A percentile compares a stretch with the other conserved stretches of the same genome.
phyloP scores from a whole-genome alignment of 192 early-diverging fungal genomes.

The Coemansia erecta region DNA sequence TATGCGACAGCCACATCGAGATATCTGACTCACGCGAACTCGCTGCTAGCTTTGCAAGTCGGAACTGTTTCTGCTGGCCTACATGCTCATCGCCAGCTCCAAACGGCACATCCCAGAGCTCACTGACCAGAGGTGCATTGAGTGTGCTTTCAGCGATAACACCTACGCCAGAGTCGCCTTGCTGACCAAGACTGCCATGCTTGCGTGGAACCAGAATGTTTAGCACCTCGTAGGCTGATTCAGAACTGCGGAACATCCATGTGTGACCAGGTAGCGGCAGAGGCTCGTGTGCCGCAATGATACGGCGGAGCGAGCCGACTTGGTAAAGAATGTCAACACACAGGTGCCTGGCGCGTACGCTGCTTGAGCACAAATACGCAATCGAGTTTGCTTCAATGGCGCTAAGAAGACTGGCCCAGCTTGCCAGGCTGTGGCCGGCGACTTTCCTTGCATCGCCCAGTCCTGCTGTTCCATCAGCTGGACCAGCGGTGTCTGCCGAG shows the following conservation, averaged over 20 bases:
- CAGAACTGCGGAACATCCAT: constrained; percentile 27
- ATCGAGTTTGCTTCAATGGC: constrained; percentile 45
- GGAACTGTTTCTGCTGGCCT: constrained; percentile 4
- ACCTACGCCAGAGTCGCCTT: neutral
- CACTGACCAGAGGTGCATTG: constrained; percentile 14
- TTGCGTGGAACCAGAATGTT: constrained; percentile 30
- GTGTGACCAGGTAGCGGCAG: constrained; percentile 13
- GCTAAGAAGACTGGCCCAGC: constrained; percentile 34
- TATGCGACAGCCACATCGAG: constrained; percentile 30
- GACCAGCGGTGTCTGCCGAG: neutral
- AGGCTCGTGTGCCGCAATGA: constrained; percentile 28
- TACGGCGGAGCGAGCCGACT: constrained; percentile 27
- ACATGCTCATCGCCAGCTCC: constrained; percentile 11
- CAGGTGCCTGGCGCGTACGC: constrained; percentile 25
- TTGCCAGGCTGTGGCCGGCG: constrained; percentile 21
- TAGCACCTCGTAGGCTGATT: constrained; percentile 43
- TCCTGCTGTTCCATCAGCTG: neutral
- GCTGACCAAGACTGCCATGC: neutral
- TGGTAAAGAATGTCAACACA: constrained; percentile 44
- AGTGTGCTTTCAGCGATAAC: constrained; percentile 1
- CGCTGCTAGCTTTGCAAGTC: constrained; percentile 36
- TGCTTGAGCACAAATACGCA: constrained; percentile 46
- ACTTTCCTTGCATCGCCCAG: constrained; percentile 1
- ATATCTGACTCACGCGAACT: constrained; percentile 24
- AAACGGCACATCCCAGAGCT: constrained; percentile 42